Evolutionary conservation across 805 yeast species (phyloP), one percentile per base, ranked within the genome.

Genomic region (Candida golubevii): DNA sequence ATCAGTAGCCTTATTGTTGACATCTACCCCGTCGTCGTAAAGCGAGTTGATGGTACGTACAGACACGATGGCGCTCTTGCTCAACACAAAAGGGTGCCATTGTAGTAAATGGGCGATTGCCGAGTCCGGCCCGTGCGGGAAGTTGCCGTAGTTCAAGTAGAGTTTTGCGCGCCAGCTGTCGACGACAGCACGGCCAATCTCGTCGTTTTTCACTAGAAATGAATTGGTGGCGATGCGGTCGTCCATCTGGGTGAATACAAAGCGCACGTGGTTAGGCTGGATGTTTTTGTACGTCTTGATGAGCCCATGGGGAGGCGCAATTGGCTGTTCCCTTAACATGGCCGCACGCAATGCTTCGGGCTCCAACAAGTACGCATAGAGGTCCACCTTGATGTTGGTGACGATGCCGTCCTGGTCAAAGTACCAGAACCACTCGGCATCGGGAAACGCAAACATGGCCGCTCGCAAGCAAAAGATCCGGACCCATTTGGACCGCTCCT

Each of bases 401-500:
- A 91, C 81, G 41, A 88, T 65, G 0, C 91, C 80, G 56, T 83
- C 80, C 52, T 85, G 78, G 61, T 88, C 96, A 36, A 93, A 60
- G 58, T 81, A 90, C 93, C 97, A 87, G 58, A 90, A 83, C 72
- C 88, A 85, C 61, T 87, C 80, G n/a, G 97, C 85, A 38, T 82
- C 72, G 1, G 98, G 98, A 70, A 89, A 89, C 0, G 96, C 93
- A 61, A 78, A 79, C 83, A 91, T 81, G n/a, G 98, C 97, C 35
- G 90, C 93, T 48, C 95, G 76, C 60, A 88, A 62, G 34, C 82
- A 62, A 45, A 78, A 76, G 27, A 83, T 57, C 51, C 82, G 79
- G 29, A 80, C 75, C 93, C 95, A 86, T 51, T 69, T 71, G 27
- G 72, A 66, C 45, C 68, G 67, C 51, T 79, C 69, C 57, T 60